Evolutionary conservation across 2,329 filamentous ascomycete species (phyloP).

Genomic region (Chaetomiaceae sp.): DNA sequence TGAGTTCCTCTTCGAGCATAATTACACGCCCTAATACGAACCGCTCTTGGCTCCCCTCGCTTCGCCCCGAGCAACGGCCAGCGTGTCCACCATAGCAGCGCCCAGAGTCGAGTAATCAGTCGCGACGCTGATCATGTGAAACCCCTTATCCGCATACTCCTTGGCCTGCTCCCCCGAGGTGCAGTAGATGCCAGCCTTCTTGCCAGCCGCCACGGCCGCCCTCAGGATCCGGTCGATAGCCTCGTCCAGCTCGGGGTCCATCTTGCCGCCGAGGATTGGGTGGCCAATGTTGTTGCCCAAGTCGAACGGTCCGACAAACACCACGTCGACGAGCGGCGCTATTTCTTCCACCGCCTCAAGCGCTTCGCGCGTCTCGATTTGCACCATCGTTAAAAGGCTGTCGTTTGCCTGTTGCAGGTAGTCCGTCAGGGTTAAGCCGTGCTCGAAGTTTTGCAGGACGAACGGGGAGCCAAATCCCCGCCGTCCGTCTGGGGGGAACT

Average conservation of each 20-base stretch:
- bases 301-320: slow-evolving; percentile 65
- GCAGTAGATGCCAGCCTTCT: slow-evolving; percentile 61
- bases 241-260: slow-evolving; percentile 53
- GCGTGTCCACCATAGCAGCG: slow-evolving; percentile 40
- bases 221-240: slow-evolving; percentile 56
- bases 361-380: slow-evolving; percentile 63
- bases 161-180: slow-evolving; percentile 53
- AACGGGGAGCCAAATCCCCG: slow-evolving; percentile 56
- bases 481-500: slow-evolving; percentile 52
- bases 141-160: slow-evolving; percentile 51
- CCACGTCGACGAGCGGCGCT: slow-evolving; percentile 57
- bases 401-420: slow-evolving; percentile 55
- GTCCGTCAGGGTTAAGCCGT: slow-evolving; percentile 46
- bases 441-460: slow-evolving; percentile 45
- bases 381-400: slow-evolving; percentile 59
- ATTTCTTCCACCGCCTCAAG: slow-evolving; percentile 58
- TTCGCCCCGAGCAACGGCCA: slow-evolving; percentile 44
- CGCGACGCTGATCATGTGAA: slow-evolving; percentile 57
- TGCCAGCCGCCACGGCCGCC: slow-evolving; percentile 57
- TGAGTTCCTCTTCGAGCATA: neutral
- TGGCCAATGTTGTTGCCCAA: slow-evolving; percentile 60
- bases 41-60: slow-evolving; percentile 35
- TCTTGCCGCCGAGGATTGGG: slow-evolving; percentile 57
- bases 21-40: slow-evolving; percentile 36
- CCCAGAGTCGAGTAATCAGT: slow-evolving; percentile 53